Conservation (phyloP, 2,329 filamentous ascomycete species). For the Cladosporium halotolerans region DNA sequence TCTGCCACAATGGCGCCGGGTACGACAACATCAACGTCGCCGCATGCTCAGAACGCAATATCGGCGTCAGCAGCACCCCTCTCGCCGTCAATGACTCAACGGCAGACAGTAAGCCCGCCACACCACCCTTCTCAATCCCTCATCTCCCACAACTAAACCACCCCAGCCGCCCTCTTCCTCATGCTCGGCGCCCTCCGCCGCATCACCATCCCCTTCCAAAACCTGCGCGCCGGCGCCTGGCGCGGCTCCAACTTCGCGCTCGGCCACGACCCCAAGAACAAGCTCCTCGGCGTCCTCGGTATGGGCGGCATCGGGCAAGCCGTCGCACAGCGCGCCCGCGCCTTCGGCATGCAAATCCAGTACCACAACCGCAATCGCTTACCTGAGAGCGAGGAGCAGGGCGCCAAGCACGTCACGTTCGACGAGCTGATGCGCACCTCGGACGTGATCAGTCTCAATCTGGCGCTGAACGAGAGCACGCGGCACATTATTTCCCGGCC, state of each 20-base stretch:
- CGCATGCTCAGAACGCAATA: slow-evolving; percentile 31
- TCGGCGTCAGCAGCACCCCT: slow-evolving; percentile 42
- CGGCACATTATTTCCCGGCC: slow-evolving; percentile 47
- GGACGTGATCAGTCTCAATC: slow-evolving; percentile 51
- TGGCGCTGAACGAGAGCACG: slow-evolving; percentile 46
- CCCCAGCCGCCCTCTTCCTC: slow-evolving; percentile 41
- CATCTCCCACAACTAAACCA: neutral
- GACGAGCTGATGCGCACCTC: slow-evolving; percentile 48
- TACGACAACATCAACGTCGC: slow-evolving; percentile 33
- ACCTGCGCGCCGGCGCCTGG: slow-evolving; percentile 37
- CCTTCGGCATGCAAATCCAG: slow-evolving; percentile 52
- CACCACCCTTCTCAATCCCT: too few species aligned
- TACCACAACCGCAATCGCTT: slow-evolving; percentile 50
- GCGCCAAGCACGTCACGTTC: slow-evolving; percentile 50
- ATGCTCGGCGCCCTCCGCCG: slow-evolving; percentile 48
- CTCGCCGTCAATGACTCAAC: slow-evolving; percentile 48
- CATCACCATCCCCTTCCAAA: slow-evolving; percentile 41
- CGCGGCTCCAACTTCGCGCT: slow-evolving; percentile 40
- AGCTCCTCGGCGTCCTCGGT: slow-evolving; percentile 51
- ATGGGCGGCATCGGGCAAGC: slow-evolving; percentile 56
- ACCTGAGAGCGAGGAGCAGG: slow-evolving; percentile 36
- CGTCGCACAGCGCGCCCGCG: slow-evolving; percentile 42
- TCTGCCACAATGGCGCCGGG: slow-evolving; percentile 40
- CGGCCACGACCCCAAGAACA: slow-evolving; percentile 49
- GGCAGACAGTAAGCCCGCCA: slow-evolving; percentile 26